Conservation (phyloP, 2,329 filamentous ascomycete species). For the Lasiodiplodia sp. region DNA sequence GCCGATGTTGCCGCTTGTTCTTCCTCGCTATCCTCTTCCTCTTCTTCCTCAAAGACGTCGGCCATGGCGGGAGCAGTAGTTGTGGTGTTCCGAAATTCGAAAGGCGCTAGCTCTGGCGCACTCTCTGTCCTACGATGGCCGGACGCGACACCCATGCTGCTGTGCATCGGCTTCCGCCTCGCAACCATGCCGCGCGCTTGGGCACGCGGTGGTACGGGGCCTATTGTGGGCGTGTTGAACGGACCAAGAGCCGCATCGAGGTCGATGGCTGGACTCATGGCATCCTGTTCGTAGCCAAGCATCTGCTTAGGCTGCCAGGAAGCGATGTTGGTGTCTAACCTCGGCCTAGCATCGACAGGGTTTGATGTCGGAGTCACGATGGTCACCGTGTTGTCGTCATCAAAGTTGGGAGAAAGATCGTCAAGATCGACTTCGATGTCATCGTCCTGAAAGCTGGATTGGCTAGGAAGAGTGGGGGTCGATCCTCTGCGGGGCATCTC, state of each 20-base stretch:
- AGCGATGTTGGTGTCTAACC: constrained; percentile 44
- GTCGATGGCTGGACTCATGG: constrained; percentile 84
- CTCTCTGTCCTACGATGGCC: constrained; percentile 82
- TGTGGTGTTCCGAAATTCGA: constrained; percentile 63
- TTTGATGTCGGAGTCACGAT: constrained; percentile 47
- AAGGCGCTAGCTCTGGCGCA: constrained; percentile 78
- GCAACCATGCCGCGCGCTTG: constrained; percentile 45
- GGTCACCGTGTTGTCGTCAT: constrained; percentile 51
- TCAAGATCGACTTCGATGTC: constrained; percentile 44
- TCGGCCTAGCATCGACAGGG: constrained; percentile 35
- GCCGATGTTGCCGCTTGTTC: constrained; percentile 53
- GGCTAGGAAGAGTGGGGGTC: constrained; percentile 38
- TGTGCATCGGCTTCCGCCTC: constrained; percentile 75
- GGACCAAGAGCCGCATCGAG: constrained; percentile 91
- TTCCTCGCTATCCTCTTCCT: constrained; percentile 64
- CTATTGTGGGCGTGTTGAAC: constrained; percentile 80
- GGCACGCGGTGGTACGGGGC: constrained; percentile 69
- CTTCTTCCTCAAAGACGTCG: constrained; percentile 86
- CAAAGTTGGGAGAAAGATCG: constrained; percentile 49
- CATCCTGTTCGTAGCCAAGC: constrained; percentile 59
- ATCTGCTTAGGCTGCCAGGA: constrained; percentile 48
- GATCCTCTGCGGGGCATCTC: constrained; percentile 34
- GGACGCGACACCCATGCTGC: constrained; percentile 75
- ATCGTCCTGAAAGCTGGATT: constrained; percentile 35
- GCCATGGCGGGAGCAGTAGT: constrained; percentile 78